Conservation (phyloP, 1,284 basidiomycete species). For the Trametes sp. region DNA sequence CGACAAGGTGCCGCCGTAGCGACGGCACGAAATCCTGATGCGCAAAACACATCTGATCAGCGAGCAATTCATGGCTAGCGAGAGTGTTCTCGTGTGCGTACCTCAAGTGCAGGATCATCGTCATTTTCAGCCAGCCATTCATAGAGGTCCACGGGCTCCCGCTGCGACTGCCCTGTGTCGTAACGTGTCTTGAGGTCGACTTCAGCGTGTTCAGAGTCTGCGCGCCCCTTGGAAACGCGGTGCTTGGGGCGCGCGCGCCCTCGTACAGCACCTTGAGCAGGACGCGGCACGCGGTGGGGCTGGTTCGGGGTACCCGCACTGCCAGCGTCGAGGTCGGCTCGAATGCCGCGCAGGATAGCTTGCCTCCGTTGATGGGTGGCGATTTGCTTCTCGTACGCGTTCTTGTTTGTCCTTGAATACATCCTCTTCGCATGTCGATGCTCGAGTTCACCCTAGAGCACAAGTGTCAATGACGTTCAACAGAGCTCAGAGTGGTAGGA, state of each 20-base stretch:
- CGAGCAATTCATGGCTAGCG: background rate
- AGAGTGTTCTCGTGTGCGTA: background rate
- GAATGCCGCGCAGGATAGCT: background rate
- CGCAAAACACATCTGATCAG: too few relatives aligned
- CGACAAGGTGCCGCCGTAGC: background rate
- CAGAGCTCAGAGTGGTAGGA: too few relatives aligned
- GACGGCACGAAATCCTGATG: background rate
- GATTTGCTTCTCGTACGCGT: conserved; percentile 37
- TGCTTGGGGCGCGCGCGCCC: too few relatives aligned
- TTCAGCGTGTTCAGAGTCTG: background rate
- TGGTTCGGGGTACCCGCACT: too few relatives aligned
- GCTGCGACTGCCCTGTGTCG: background rate
- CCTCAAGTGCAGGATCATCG: background rate
- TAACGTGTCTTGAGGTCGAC: background rate
- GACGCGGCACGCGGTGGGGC: too few relatives aligned
- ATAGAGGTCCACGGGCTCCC: background rate
- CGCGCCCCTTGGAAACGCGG: too few relatives aligned
- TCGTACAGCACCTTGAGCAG: background rate
- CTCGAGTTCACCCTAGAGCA: conserved; percentile 44
- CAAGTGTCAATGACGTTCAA: too few relatives aligned
- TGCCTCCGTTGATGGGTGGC: conserved; percentile 25
- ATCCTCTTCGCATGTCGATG: conserved; percentile 43
- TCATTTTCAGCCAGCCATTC: background rate
- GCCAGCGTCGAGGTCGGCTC: too few relatives aligned
- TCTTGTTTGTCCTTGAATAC: conserved; percentile 43